Conservation (phyloP, 2,329 filamentous ascomycete species). For the Colletotrichum viniferum region DNA sequence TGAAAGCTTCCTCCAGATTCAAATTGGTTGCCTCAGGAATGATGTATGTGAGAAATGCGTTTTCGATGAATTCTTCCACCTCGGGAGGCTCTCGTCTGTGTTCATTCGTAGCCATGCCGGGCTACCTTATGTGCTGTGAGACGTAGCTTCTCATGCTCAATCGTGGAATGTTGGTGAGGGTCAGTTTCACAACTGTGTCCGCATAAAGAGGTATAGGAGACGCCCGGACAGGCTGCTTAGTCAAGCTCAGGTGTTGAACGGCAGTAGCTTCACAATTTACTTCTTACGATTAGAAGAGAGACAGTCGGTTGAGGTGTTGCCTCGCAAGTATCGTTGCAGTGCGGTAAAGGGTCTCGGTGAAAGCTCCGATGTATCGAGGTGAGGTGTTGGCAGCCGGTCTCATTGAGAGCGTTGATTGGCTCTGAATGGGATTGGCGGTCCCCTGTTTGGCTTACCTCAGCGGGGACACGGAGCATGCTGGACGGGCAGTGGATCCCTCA, state of each 20-base stretch:
- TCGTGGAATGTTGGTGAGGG: neutral
- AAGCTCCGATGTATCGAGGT: neutral
- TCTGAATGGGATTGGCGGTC: neutral
- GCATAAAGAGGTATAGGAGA: neutral
- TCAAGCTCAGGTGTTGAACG: neutral
- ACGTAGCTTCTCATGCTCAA: constrained; percentile 2
- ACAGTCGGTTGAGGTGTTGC: neutral
- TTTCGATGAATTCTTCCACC: constrained; percentile 56
- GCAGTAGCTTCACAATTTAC: neutral
- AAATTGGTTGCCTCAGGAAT: constrained; percentile 62
- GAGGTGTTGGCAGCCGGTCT: neutral
- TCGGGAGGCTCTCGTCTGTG: constrained; percentile 20
- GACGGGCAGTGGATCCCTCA: neutral
- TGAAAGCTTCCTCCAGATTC: constrained; percentile 56
- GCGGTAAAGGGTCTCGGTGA: neutral
- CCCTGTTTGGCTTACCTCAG: constrained; percentile 3
- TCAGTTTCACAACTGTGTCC: neutral
- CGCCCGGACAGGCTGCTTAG: neutral
- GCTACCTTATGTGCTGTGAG: constrained; percentile 12
- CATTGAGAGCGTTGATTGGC: neutral
- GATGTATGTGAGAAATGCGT: constrained; percentile 64
- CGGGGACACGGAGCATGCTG: neutral
- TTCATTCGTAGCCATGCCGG: constrained; percentile 24
- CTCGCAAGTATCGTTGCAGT: neutral
- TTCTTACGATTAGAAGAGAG: neutral